Evolutionary conservation across 148 eudicot species (phyloP), one percentile per base, ranked within the genome.

Genomic region (Heliamphora exappendiculata): DNA sequence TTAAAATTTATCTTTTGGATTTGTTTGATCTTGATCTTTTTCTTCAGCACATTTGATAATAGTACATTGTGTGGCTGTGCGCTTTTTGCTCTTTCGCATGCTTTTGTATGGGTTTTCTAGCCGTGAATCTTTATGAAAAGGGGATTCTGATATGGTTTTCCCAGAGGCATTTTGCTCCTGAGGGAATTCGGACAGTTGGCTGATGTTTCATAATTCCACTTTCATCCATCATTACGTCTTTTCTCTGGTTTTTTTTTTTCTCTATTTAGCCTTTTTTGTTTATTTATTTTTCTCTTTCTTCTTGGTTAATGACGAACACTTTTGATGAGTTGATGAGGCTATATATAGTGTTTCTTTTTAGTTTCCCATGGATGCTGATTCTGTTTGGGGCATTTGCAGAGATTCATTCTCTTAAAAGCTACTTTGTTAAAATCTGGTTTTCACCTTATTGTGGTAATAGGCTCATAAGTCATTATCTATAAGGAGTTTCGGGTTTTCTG

Each of bases 131-230:
- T 58, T 42, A 33, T 65, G 55, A 64, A 71, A 42, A 28, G 31
- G 73, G 45, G 67, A 37, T 64, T 54, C 44, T 44, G 76, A 72
- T 65, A 76, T 81, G 76, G 65, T 4, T 41, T 76, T 45, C 54
- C 16, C 17, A 28, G 17, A 73, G 44, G 29, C 2, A 19, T 63
- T 63, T 41, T 73, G 62, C 5, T 62, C 47, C 28, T 34, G 5
- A 14, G 9, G 20, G 16, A 59, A 28, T 29, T 68, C 37, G 22
- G 19, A 49, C 45, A 34, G 59, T 0, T 75, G 70, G 57, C 59
- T 63, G 5, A 39, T 66, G 29, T n/a, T 37, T 14, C 12, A 10
- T 20, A n/a, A n/a, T 65, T 20, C 22, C 31, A 57, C 33, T 57
- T 24, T 53, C 12, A 57, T 57, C 31, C 26, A 26, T 57, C 31